Evolutionary conservation across 768 basidiomycete genomes (phyloP).

Genomic region (Leccinellum albellum): DNA sequence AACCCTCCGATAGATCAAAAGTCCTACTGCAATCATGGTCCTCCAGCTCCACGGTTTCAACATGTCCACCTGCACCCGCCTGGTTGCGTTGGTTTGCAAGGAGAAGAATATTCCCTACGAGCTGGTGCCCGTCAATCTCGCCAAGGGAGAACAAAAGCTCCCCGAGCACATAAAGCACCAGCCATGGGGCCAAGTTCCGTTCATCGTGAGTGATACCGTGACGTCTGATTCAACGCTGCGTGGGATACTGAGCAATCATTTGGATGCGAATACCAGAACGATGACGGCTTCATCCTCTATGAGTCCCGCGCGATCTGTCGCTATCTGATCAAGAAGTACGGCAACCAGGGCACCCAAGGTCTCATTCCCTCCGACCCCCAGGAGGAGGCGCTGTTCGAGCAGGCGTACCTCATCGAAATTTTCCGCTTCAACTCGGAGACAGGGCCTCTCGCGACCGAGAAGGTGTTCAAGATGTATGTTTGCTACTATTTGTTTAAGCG

Average conservation of each 20-base stretch:
- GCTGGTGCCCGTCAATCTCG: slow-evolving; percentile 41
- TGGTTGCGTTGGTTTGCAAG: slow-evolving; percentile 48
- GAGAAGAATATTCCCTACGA: slow-evolving; percentile 60
- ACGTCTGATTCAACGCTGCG: background rate
- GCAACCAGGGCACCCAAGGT: slow-evolving; percentile 41
- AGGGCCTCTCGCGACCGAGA: slow-evolving; percentile 41
- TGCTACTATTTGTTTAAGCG: too few relatives aligned
- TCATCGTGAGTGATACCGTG: slow-evolving; percentile 30
- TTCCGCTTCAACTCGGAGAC: slow-evolving; percentile 48
- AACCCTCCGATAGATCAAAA: background rate
- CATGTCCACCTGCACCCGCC: slow-evolving; percentile 46
- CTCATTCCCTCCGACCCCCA: slow-evolving; percentile 46
- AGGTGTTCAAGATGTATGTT: slow-evolving; percentile 48
- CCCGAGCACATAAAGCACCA: slow-evolving; percentile 45
- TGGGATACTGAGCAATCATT: background rate
- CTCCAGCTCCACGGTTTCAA: slow-evolving; percentile 34
- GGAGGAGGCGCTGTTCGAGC: slow-evolving; percentile 31
- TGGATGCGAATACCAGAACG: slow-evolving; percentile 35
- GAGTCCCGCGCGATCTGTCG: slow-evolving; percentile 60
- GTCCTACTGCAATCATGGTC: slow-evolving; percentile 25
- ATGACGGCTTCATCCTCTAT: slow-evolving; percentile 61
- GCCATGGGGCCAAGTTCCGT: slow-evolving; percentile 56
- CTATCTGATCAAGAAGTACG: slow-evolving; percentile 56
- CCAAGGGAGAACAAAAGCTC: slow-evolving; percentile 43
- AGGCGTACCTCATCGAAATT: slow-evolving; percentile 43